Evolutionary conservation across 2,329 filamentous ascomycete genomes (phyloP).

Genomic region (Teratosphaeria pseudoeucalypti): DNA sequence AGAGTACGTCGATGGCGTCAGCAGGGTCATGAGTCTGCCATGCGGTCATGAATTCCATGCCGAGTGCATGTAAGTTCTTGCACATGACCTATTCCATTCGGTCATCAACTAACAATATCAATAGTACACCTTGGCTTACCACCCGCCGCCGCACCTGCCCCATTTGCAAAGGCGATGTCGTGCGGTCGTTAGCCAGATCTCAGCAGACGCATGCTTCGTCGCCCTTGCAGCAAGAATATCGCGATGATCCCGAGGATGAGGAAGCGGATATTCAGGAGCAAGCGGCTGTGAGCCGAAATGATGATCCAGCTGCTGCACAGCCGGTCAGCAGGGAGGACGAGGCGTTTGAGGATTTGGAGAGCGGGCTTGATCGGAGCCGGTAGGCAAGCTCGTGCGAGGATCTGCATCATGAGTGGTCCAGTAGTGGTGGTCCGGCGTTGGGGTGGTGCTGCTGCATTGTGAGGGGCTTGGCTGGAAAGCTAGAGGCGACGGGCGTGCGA

Average conservation of each 20-base stretch:
- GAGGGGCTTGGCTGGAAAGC: not conserved
- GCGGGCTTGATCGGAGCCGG: conserved; percentile 12
- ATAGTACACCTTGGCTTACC: conserved; percentile 88
- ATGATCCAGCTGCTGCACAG: conserved; percentile 21
- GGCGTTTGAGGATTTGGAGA: conserved; percentile 27
- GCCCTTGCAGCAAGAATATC: conserved; percentile 9
- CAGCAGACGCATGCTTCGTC: conserved; percentile 3
- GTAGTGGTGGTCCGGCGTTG: not conserved
- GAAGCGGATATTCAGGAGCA: conserved; percentile 25
- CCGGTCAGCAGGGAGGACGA: conserved; percentile 25
- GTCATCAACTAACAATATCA: not conserved
- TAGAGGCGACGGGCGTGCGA: not conserved
- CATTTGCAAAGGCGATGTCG: conserved; percentile 96
- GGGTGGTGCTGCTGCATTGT: not conserved
- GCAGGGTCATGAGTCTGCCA: conserved; percentile 89
- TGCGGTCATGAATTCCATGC: conserved; percentile 97
- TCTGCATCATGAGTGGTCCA: not conserved
- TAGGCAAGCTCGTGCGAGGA: not conserved
- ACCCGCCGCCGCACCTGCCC: conserved; percentile 93
- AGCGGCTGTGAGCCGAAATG: conserved; percentile 21
- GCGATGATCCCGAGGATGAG: conserved; percentile 12
- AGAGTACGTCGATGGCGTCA: conserved; percentile 90
- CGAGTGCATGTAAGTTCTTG: conserved; percentile 82
- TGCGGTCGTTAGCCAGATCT: conserved; percentile 36
- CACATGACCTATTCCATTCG: not conserved